Percentiles rank a stretch among this genome's conserved stretches.
Conservation (phyloP, 2,329 filamentous ascomycete species). For the Pseudogymnoascus sp. region DNA sequence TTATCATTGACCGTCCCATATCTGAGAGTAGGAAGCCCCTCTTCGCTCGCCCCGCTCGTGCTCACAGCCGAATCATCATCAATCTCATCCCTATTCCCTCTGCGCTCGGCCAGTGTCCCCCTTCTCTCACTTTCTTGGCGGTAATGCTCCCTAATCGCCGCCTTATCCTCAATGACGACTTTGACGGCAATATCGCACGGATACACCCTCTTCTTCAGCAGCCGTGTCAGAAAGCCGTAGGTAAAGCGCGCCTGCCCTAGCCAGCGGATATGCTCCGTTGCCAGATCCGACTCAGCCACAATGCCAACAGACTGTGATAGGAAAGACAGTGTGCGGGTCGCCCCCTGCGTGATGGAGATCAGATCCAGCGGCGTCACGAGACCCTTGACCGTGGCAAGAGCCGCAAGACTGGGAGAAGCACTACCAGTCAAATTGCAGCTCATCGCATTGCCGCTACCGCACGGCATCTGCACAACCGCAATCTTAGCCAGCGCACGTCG, state of each 20-base stretch:
- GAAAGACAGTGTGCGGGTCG: slow-evolving; percentile 70
- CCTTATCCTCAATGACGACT: slow-evolving; percentile 70
- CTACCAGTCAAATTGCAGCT: slow-evolving; percentile 84
- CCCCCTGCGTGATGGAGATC: slow-evolving; percentile 77
- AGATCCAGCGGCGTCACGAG: slow-evolving; percentile 77
- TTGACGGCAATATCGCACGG: slow-evolving; percentile 85
- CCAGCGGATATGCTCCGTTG: slow-evolving; percentile 86
- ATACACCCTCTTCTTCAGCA: slow-evolving; percentile 70
- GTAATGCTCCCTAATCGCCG: slow-evolving; percentile 66
- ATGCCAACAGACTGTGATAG: slow-evolving; percentile 85
- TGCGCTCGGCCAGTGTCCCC: slow-evolving; percentile 23
- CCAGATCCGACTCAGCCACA: slow-evolving; percentile 82
- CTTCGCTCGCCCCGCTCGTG: slow-evolving; percentile 25
- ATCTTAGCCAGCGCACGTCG: slow-evolving; percentile 64
- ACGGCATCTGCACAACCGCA: slow-evolving; percentile 80
- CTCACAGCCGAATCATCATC: slow-evolving; percentile 29
- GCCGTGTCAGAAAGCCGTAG: slow-evolving; percentile 69
- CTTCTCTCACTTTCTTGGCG: slow-evolving; percentile 36
- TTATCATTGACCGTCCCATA: slow-evolving; percentile 76
- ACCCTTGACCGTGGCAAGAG: slow-evolving; percentile 80
- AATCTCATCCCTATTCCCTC: slow-evolving; percentile 23
- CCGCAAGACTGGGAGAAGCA: slow-evolving; percentile 63
- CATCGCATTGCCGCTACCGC: slow-evolving; percentile 91
- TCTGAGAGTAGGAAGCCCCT: slow-evolving; percentile 61
- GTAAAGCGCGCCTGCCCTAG: slow-evolving; percentile 84